A percentile compares a stretch with the other conserved stretches of the same genome.
Conservation (phyloP, 139 green algal genomes). For the Micractinium conductrix region DNA sequence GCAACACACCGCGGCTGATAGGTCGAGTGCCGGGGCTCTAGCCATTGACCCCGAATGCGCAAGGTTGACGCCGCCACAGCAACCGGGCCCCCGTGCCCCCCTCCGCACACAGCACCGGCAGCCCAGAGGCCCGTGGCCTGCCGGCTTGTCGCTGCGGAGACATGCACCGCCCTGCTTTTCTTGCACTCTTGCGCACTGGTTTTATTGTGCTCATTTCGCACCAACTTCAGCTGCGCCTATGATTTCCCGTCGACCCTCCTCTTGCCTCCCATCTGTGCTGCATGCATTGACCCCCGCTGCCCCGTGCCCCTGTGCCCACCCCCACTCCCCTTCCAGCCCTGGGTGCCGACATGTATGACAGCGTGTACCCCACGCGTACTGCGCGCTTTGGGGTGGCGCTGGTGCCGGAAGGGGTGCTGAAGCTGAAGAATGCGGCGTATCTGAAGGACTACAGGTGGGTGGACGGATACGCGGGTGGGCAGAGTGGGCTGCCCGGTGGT, state of each 20-base stretch:
- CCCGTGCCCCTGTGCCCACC: neutral
- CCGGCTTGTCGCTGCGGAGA: constrained; percentile 26
- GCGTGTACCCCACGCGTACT: constrained; percentile 95
- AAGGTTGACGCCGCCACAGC: constrained; percentile 37
- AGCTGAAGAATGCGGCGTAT: constrained; percentile 78
- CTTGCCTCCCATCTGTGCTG: too few species aligned
- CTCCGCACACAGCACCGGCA: neutral
- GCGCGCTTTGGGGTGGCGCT: constrained; percentile 96
- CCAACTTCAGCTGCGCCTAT: too few species aligned
- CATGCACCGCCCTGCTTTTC: neutral
- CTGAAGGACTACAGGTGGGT: constrained; percentile 65
- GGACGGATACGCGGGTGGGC: neutral
- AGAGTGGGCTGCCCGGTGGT: neutral
- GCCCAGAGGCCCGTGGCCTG: neutral
- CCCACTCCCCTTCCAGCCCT: constrained; percentile 58
- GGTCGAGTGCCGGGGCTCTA: constrained; percentile 38
- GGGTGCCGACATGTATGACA: constrained; percentile 97
- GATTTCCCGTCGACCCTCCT: too few species aligned
- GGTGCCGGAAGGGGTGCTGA: constrained; percentile 78
- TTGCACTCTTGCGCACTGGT: too few species aligned
- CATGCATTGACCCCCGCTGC: neutral
- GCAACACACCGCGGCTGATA: constrained; percentile 25
- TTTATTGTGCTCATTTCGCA: too few species aligned
- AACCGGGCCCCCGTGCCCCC: neutral
- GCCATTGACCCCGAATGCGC: constrained; percentile 24